A percentile compares a stretch with the other conserved stretches of the same genome.
These are phyloP conservation scores for Penicillium silybi DNA, from an alignment of 495 filamentous ascomycete genomes.

Conservation along the genomic window DNA sequence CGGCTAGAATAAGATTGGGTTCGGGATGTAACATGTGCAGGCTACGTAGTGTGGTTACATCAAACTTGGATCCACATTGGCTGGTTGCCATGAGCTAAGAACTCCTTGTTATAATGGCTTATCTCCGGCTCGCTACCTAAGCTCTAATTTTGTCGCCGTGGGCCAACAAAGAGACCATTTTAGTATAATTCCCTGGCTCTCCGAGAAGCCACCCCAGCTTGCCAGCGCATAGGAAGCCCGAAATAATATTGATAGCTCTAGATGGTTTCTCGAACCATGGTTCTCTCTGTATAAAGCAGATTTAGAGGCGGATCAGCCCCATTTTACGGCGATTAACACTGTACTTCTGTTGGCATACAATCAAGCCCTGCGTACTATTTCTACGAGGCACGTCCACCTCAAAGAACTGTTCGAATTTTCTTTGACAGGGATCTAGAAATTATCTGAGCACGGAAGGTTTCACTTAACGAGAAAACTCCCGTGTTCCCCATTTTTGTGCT, in stretches of 20 bases:
- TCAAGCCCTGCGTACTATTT: background rate
- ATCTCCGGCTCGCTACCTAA: background rate
- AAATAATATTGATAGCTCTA: background rate
- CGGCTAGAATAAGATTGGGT: conserved; percentile 5
- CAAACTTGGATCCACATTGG: background rate
- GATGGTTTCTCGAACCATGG: background rate
- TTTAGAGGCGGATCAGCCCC: background rate
- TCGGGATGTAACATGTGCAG: conserved; percentile 10
- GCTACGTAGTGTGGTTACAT: conserved; percentile 7
- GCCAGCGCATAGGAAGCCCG: background rate
- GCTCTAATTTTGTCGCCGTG: background rate
- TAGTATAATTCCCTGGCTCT: conserved; percentile 4
- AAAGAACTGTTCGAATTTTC: background rate
- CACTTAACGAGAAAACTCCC: background rate
- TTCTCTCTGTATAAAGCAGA: background rate
- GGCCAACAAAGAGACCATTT: conserved; percentile 21
- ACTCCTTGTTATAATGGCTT: background rate
- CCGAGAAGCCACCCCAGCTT: background rate
- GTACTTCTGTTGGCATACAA: background rate
- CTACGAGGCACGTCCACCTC: background rate
- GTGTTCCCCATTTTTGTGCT: background rate
- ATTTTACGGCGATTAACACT: background rate
- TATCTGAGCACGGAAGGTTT: background rate
- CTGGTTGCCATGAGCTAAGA: background rate
- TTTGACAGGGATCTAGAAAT: background rate